Percentiles rank a stretch among this genome's conserved stretches.
phyloP scores from a whole-genome alignment of 108 stramenopile species.

The Cyclostephanos tholiformis region DNA sequence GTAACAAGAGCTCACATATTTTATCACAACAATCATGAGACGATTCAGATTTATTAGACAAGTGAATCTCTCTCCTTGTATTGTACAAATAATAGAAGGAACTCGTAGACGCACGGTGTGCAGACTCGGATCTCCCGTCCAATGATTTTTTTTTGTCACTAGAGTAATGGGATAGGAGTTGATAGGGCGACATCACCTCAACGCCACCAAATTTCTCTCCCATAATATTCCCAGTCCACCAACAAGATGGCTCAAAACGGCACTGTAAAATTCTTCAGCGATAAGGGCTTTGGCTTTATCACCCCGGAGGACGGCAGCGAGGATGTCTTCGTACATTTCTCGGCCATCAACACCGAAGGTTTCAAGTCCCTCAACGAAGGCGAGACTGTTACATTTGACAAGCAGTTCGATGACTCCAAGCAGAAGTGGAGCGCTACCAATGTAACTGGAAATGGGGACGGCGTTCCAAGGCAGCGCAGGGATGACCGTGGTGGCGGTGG shows the following conservation, averaged over 20 bases:
- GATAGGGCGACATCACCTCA: too few species aligned
- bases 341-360: conserved; percentile 30
- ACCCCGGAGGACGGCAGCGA: conserved; percentile 32
- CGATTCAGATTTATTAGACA: too few species aligned
- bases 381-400: conserved; percentile 35
- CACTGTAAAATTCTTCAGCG: conserved; percentile 37
- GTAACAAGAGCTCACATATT: too few species aligned
- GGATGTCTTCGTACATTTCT: conserved; percentile 44
- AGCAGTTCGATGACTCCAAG: conserved; percentile 16
- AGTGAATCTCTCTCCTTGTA: too few species aligned
- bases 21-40: too few species aligned
- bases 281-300: conserved; percentile 49
- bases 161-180: too few species aligned
- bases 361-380: conserved; percentile 38
- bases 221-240: too few species aligned
- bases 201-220: too few species aligned
- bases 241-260: conserved; percentile 1
- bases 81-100: too few species aligned
- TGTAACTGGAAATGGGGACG: conserved; percentile 24
- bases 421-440: conserved; percentile 34
- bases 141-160: too few species aligned
- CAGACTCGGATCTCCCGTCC: too few species aligned
- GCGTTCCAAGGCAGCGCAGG: not conserved
- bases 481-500: not conserved
- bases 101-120: too few species aligned